phyloP scores from a whole-genome alignment of 306 rosid genomes.

The Inga oerstediana region DNA sequence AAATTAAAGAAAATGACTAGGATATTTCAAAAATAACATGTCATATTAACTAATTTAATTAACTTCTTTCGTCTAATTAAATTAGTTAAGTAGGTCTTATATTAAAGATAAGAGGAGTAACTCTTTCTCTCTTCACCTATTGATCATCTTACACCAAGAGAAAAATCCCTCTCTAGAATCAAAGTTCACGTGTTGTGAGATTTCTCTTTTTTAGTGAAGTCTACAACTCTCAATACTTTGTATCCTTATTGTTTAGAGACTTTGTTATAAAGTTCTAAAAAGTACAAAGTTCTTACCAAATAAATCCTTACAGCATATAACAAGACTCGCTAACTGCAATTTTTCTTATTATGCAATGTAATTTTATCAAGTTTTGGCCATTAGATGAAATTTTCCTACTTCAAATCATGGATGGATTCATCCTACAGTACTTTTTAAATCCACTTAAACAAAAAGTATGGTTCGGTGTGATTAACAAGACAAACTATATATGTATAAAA shows the following conservation, averaged over 20 bases:
- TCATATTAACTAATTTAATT: no score
- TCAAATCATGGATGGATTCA: neutral
- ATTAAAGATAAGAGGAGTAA: no score
- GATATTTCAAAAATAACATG: no score
- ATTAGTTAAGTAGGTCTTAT: no score
- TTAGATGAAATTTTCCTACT: neutral
- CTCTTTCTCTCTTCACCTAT: neutral
- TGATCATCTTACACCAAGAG: neutral
- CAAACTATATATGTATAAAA: neutral
- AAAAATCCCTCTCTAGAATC: neutral
- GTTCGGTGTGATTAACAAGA: neutral
- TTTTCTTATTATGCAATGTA: neutral
- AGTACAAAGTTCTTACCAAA: neutral
- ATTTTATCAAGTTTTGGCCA: neutral
- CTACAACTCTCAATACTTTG: neutral
- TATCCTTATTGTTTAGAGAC: neutral
- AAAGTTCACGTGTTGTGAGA: neutral
- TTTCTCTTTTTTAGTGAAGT: neutral
- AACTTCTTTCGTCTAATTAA: no score
- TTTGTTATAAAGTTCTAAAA: neutral
- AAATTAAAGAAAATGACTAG: no score
- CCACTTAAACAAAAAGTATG: neutral
- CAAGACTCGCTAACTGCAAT: neutral
- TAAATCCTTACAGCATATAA: neutral
- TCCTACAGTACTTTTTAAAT: neutral